phyloP scores from a whole-genome alignment of 768 basidiomycete genomes.

The Lepiota venenata region DNA sequence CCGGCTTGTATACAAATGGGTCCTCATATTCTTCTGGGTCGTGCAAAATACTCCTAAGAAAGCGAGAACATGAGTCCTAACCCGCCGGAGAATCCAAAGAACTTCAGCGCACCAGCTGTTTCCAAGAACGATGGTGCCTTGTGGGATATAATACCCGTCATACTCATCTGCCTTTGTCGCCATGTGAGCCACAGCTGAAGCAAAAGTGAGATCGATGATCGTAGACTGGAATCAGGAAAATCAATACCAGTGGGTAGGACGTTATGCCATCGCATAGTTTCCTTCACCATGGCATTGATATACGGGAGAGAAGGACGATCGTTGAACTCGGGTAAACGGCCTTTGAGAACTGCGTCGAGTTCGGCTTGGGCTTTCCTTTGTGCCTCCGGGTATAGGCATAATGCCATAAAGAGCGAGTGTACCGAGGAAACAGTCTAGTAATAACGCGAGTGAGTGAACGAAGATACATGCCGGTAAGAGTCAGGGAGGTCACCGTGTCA shows the following conservation, averaged over 20 bases:
- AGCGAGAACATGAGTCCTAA: neutral
- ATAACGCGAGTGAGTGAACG: too few species aligned
- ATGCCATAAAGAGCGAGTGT: conserved; percentile 32
- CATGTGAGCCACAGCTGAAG: conserved; percentile 4
- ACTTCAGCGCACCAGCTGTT: conserved; percentile 13
- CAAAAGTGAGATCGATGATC: neutral
- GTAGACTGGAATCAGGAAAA: neutral
- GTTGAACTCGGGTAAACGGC: conserved; percentile 31
- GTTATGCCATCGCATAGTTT: conserved; percentile 21
- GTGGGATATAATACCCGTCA: conserved; percentile 13
- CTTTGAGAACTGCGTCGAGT: conserved; percentile 35
- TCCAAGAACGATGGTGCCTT: conserved; percentile 13
- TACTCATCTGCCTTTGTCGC: conserved; percentile 11
- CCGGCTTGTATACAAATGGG: conserved; percentile 8
- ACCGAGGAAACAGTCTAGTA: conserved; percentile 27
- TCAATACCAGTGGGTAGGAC: conserved; percentile 14
- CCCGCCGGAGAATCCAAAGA: neutral
- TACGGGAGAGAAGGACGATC: conserved; percentile 33
- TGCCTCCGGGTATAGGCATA: conserved; percentile 33
- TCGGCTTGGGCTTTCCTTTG: conserved; percentile 37
- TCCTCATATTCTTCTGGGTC: conserved; percentile 6
- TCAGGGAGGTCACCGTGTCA: neutral
- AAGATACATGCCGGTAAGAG: neutral
- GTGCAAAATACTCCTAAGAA: conserved; percentile 11
- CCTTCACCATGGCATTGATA: conserved; percentile 30